Evolutionary conservation across 2,329 filamentous ascomycete genomes (phyloP).

Genomic region (Alternaria ethzedia): DNA sequence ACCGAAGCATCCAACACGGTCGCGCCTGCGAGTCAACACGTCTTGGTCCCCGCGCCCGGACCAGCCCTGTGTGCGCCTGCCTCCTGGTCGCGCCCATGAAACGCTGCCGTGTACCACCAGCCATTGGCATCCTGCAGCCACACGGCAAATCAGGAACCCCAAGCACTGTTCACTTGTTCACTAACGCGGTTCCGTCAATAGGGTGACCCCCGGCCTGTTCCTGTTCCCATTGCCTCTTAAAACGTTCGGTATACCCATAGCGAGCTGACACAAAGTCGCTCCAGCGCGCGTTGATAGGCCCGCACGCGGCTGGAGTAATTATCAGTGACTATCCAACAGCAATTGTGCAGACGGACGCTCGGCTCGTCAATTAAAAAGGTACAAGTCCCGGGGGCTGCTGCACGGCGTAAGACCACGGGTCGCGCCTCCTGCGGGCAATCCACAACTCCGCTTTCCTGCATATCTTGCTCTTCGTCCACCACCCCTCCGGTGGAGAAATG

Average conservation of each 20-base stretch:
- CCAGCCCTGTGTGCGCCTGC: background rate
- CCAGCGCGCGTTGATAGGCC: background rate
- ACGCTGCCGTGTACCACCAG: background rate
- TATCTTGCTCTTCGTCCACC: background rate
- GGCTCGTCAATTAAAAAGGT: background rate
- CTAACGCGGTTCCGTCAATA: background rate
- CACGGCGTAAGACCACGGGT: constrained; percentile 7
- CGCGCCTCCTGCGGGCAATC: constrained; percentile 3
- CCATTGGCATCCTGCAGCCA: constrained; percentile 6
- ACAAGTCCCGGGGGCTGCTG: background rate
- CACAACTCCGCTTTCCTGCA: constrained; percentile 10
- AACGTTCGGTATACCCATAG: background rate
- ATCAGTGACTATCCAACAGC: background rate
- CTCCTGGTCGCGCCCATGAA: constrained; percentile 2
- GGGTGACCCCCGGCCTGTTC: background rate
- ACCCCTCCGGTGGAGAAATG: background rate
- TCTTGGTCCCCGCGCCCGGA: background rate
- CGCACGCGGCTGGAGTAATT: background rate
- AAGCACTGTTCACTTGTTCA: constrained; percentile 15
- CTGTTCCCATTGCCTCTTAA: background rate
- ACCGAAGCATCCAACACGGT: constrained; percentile 2
- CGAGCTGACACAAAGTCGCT: background rate
- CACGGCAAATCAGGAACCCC: background rate
- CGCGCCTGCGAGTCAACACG: constrained; percentile 10
- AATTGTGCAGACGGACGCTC: background rate